Conservation (phyloP, 108 stramenopile species). For the Discostella stelligeroides region DNA sequence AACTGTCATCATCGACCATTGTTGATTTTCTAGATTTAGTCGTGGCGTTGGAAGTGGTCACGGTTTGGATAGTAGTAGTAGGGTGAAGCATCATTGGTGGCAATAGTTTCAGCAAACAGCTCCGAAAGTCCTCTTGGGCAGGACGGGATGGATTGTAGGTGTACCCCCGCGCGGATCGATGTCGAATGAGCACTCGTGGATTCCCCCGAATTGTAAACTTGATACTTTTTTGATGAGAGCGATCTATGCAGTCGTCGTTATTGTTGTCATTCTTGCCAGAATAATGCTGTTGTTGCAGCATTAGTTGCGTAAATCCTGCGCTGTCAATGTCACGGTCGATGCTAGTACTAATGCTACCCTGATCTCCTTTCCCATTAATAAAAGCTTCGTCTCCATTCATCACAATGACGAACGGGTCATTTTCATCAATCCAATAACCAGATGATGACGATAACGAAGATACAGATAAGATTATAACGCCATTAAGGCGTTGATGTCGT, state of each 20-base stretch:
- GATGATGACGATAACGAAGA: too few species aligned
- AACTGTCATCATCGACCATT: too few species aligned
- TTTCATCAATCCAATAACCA: constrained; percentile 24
- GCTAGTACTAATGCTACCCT: too few species aligned
- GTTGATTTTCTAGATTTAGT: too few species aligned
- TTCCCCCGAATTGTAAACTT: constrained; percentile 73
- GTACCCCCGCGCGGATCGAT: constrained; percentile 71
- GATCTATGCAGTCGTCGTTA: not conserved
- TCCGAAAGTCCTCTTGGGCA: constrained; percentile 66
- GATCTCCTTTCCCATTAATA: not conserved
- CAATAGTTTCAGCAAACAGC: constrained; percentile 47
- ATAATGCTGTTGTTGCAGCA: not conserved
- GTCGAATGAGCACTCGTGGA: constrained; percentile 77
- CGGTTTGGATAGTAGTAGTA: too few species aligned
- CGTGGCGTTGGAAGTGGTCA: too few species aligned
- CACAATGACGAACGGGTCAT: constrained; percentile 18
- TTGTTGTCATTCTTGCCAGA: too few species aligned
- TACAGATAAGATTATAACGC: too few species aligned
- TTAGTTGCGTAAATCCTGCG: too few species aligned
- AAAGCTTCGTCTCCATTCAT: not conserved
- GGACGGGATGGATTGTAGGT: constrained; percentile 81
- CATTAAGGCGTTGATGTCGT: too few species aligned
- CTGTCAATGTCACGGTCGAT: too few species aligned
- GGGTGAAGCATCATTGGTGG: constrained; percentile 4
- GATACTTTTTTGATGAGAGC: constrained; percentile 15